phyloP scores from a whole-genome alignment of 2,329 filamentous ascomycete genomes.

The Cercospora sp. region DNA sequence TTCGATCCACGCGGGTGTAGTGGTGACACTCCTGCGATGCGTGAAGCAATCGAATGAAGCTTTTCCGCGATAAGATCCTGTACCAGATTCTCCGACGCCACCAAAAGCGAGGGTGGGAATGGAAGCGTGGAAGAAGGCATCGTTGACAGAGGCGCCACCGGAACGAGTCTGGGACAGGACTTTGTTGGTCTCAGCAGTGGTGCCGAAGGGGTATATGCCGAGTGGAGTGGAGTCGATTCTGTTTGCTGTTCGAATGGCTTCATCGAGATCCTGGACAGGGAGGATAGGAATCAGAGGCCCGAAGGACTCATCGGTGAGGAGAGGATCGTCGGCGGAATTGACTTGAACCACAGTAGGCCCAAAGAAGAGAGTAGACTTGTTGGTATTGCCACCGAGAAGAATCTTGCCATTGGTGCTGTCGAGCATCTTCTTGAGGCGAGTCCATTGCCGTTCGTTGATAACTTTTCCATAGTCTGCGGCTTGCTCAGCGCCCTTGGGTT shows the following conservation, averaged over 20 bases:
- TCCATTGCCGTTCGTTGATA: constrained; percentile 76
- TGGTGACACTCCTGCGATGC: constrained; percentile 61
- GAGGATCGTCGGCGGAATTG: constrained; percentile 69
- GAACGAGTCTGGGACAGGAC: constrained; percentile 52
- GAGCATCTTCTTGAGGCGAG: constrained; percentile 86
- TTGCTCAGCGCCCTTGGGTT: constrained; percentile 75
- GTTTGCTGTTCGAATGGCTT: constrained; percentile 81
- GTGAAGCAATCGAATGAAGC: constrained; percentile 70
- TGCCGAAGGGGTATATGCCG: constrained; percentile 81
- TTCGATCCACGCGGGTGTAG: constrained; percentile 68
- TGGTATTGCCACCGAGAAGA: constrained; percentile 79
- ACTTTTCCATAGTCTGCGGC: constrained; percentile 79
- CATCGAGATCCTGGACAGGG: constrained; percentile 74
- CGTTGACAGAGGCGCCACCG: constrained; percentile 54
- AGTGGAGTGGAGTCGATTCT: constrained; percentile 79
- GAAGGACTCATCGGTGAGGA: constrained; percentile 84
- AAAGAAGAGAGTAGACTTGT: constrained; percentile 78
- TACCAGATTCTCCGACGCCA: constrained; percentile 76
- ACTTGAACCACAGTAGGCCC: constrained; percentile 92
- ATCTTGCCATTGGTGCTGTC: constrained; percentile 81
- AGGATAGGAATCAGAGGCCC: constrained; percentile 87
- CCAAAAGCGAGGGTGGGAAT: constrained; percentile 76
- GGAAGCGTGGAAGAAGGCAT: constrained; percentile 67
- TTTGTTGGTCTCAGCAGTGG: constrained; percentile 72
- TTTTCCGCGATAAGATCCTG: constrained; percentile 74